Evolutionary conservation across 768 basidiomycete genomes (phyloP).

Genomic region (Kwoniella dejecticola): DNA sequence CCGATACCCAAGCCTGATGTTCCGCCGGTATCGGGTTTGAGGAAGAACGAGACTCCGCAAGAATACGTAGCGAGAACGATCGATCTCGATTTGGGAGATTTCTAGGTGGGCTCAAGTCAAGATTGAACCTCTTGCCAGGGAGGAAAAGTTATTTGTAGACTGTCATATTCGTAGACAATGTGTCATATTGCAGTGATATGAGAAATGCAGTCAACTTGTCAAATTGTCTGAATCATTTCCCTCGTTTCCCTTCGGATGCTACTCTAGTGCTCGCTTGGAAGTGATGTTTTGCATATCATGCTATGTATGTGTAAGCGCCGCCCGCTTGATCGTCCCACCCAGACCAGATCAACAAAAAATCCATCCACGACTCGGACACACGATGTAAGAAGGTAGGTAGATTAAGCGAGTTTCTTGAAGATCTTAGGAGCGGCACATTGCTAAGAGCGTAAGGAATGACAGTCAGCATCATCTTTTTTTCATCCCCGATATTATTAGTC

Average conservation of each 20-base stretch:
- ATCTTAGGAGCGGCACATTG: conserved; percentile 74
- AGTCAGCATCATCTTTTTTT: no score
- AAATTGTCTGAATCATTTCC: no score
- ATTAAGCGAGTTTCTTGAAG: conserved; percentile 68
- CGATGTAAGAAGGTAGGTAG: background rate
- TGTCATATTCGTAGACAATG: no score
- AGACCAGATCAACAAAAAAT: background rate
- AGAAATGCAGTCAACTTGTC: no score
- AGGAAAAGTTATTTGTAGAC: no score
- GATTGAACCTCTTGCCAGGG: no score
- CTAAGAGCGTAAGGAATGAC: conserved; percentile 34
- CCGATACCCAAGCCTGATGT: conserved; percentile 26
- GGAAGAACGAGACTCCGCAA: conserved; percentile 43
- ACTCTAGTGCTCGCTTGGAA: background rate
- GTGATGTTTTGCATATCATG: conserved; percentile 4
- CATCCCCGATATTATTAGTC: no score
- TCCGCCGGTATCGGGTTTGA: conserved; percentile 33
- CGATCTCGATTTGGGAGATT: conserved; percentile 54
- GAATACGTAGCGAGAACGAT: conserved; percentile 48
- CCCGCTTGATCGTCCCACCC: background rate
- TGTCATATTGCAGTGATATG: no score
- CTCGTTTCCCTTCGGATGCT: no score
- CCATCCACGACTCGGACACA: background rate
- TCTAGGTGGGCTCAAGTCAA: conserved; percentile 21
- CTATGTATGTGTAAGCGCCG: background rate